phyloP scores from a whole-genome alignment of 257 asterid genomes.

The Lantana camara region DNA sequence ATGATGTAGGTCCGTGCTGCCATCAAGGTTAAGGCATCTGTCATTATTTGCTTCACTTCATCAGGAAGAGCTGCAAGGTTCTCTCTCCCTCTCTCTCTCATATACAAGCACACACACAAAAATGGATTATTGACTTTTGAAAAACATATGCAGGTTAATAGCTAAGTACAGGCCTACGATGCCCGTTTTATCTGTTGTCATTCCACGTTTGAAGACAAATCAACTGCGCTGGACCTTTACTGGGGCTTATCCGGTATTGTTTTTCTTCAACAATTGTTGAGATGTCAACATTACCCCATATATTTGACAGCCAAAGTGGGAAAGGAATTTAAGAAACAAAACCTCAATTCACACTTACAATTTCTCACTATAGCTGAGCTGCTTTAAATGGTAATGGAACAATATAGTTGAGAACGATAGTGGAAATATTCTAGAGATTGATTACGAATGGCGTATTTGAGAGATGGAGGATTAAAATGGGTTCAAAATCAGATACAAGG shows the following conservation, averaged over 20 bases:
- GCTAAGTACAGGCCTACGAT: conserved; percentile 95
- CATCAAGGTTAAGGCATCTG: conserved; percentile 91
- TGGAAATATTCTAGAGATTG: too few relatives aligned
- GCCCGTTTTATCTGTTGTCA: conserved; percentile 92
- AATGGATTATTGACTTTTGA: not conserved
- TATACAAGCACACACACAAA: too few relatives aligned
- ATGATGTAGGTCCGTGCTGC: conserved; percentile 83
- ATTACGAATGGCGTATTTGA: too few relatives aligned
- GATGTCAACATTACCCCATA: not conserved
- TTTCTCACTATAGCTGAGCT: not conserved
- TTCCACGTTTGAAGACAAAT: conserved; percentile 85
- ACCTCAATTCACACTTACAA: too few relatives aligned
- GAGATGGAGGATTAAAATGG: too few relatives aligned
- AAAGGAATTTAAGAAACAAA: too few relatives aligned
- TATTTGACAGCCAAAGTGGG: too few relatives aligned
- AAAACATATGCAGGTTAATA: conserved; percentile 58
- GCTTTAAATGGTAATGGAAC: not conserved
- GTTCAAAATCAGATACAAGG: too few relatives aligned
- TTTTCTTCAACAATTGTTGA: not conserved
- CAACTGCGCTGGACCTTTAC: conserved; percentile 84
- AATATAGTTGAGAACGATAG: too few relatives aligned
- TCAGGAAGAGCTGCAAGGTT: conserved; percentile 98
- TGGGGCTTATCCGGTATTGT: conserved; percentile 82
- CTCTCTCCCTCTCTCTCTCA: not conserved
- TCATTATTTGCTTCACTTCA: conserved; percentile 88